Evolutionary conservation across 371 early-diverging fungal species (phyloP).

Genomic region (Chytridium lagenaria): DNA sequence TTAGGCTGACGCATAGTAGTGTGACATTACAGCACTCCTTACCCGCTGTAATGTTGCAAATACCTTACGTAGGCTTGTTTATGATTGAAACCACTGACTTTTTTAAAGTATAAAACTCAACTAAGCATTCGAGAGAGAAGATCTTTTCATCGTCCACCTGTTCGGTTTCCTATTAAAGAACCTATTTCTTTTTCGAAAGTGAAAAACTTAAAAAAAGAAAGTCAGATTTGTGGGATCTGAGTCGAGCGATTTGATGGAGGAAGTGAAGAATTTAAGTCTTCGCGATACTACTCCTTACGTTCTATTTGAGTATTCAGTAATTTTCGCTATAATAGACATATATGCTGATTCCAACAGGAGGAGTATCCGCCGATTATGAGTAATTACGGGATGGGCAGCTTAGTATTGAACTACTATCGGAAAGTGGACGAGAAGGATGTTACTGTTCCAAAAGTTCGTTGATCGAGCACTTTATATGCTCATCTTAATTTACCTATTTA

Average conservation of each 20-base stretch:
- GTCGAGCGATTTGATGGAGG: constrained; percentile 78
- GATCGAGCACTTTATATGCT: too few species aligned
- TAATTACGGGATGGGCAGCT: constrained; percentile 97
- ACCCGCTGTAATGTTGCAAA: constrained; percentile 90
- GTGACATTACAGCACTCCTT: constrained; percentile 91
- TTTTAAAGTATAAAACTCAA: constrained; percentile 82
- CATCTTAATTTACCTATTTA: constrained; percentile 2
- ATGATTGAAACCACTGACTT: neutral
- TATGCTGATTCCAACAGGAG: constrained; percentile 61
- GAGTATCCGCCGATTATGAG: constrained; percentile 97
- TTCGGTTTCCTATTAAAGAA: constrained; percentile 67
- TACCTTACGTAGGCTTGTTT: constrained; percentile 66
- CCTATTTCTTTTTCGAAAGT: constrained; percentile 74
- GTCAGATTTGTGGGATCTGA: constrained; percentile 78
- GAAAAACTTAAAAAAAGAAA: constrained; percentile 70
- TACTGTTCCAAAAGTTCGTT: constrained; percentile 68
- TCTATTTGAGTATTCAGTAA: constrained; percentile 92
- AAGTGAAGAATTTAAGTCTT: constrained; percentile 88
- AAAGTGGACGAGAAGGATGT: constrained; percentile 88
- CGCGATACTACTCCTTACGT: constrained; percentile 87
- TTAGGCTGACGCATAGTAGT: constrained; percentile 90
- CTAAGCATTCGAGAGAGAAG: constrained; percentile 88
- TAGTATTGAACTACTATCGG: constrained; percentile 96
- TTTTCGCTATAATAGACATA: neutral
- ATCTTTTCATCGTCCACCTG: constrained; percentile 91